Evolutionary conservation across 257 asterid genomes (phyloP), one percentile per base, ranked within the genome.

Genomic region (Knoxia roxburghii): DNA sequence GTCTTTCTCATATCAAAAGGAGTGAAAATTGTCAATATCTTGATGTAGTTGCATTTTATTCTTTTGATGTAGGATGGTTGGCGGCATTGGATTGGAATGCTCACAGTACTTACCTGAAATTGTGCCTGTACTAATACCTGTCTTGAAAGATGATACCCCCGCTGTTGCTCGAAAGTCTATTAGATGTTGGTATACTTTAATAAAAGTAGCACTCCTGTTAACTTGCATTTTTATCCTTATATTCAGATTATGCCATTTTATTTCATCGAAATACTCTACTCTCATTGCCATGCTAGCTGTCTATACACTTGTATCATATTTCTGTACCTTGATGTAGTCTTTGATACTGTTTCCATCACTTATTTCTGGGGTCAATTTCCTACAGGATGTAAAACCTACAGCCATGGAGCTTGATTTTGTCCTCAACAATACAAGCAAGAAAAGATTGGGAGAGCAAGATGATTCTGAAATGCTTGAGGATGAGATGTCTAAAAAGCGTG

Each of bases 91-190:
- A 64, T 73, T 86, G 84, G 84, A 84, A 80, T 84, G 84, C 80
- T 68, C 74, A 64, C 89, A 90, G 76, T 78, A 86, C 78, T 75
- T 93, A 68, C 96, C 97, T 70, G 96, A 88, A 76, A 85, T 90
- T 20, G 76, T 93, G 57, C 98, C 97, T 32, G 87, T 80, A 49
- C 76, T 93, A 65, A 77, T 86, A 35, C 80, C 84, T 68, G 84
- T 79, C 73, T 68, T 90, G 83, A 84, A 80, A 63, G 99, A 93
- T 59, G 96, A 83, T 52, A 82, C 84, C 57, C 97, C 97, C 5
- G 91, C 99, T 68, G 99, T 88, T 78, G 96, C 91, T 80, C 86
- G 97, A 35, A 97, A 93, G 80, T 92, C 96, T 70, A 88, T 93
- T 72, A 73, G 82, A 64, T 93, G 90, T n/a, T 55, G 93, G 91